These are phyloP conservation scores for Phytophthora citrophthora DNA, from an alignment of 352 stramenopile genomes.

Conservation along the genomic window DNA sequence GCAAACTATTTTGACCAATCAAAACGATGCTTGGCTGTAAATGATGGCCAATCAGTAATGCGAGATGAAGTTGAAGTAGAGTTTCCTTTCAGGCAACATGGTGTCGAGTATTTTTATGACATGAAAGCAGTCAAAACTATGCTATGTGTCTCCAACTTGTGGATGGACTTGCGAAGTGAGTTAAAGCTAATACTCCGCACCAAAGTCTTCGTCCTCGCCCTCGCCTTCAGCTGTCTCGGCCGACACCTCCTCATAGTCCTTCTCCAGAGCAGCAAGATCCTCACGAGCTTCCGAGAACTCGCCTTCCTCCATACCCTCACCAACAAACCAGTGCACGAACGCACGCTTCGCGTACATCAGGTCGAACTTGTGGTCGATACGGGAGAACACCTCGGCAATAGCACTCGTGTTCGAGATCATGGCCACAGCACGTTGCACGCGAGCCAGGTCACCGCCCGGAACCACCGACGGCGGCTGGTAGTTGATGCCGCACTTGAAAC, in stretches of 20 bases:
- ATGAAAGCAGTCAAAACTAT: no score
- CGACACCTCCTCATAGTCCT: constrained; percentile 99
- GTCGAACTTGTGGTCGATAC: constrained; percentile 40
- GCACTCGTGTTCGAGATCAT: constrained; percentile 99
- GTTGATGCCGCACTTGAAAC: constrained; percentile 96
- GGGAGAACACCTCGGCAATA: constrained; percentile 86
- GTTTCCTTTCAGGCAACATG: neutral
- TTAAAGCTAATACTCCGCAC: constrained; percentile 81
- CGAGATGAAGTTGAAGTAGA: constrained; percentile 10
- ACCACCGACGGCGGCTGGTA: constrained; percentile 92
- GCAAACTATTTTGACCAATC: constrained; percentile 18
- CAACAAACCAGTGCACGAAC: constrained; percentile 99
- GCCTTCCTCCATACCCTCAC: constrained; percentile 99
- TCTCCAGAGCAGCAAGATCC: constrained; percentile 75
- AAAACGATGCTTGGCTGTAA: neutral
- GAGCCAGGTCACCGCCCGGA: constrained; percentile 95
- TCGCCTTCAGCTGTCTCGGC: constrained; percentile 98
- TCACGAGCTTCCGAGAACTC: constrained; percentile 99
- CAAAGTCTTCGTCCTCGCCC: constrained; percentile 93
- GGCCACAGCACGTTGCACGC: constrained; percentile 97
- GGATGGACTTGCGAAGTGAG: neutral
- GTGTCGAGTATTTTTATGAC: neutral
- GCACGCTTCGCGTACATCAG: constrained; percentile 69
- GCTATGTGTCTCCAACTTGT: neutral
- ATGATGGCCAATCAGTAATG: constrained; percentile 1